Percentiles rank a stretch among this genome's conserved stretches.
Conservation (phyloP, 2,329 filamentous ascomycete genomes). For the Hypoxylon sp. region DNA sequence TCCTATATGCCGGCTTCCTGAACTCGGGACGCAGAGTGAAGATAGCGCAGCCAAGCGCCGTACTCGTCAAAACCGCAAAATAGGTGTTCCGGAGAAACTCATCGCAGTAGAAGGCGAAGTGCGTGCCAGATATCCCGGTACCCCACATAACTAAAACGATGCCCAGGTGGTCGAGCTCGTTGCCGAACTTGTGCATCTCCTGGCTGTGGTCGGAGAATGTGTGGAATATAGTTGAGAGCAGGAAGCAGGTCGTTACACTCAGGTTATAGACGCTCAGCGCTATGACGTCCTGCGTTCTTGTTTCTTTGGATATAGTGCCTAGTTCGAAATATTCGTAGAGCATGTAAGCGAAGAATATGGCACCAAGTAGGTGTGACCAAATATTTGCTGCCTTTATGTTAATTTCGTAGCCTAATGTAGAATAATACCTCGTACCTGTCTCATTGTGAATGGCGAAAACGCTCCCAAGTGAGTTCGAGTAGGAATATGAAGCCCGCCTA, state of each 20-base stretch:
- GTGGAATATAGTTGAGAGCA: conserved; percentile 49
- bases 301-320: conserved; percentile 3
- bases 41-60: conserved; percentile 48
- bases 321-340: conserved; percentile 37
- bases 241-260: conserved; percentile 50
- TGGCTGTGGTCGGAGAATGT: conserved; percentile 53
- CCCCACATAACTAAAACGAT: conserved; percentile 53
- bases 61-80: conserved; percentile 42
- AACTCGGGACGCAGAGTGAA: conserved; percentile 51
- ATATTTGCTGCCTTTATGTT: conserved; percentile 48
- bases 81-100: conserved; percentile 39
- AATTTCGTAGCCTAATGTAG: neutral
- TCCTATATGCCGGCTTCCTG: conserved; percentile 47
- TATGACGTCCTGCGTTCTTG: conserved; percentile 25
- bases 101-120: conserved; percentile 51
- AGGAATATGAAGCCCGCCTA: conserved; percentile 43
- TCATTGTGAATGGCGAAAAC: conserved; percentile 45
- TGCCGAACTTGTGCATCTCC: conserved; percentile 49
- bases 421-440: conserved; percentile 31
- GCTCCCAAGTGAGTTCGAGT: conserved; percentile 32
- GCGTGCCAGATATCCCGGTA: conserved; percentile 47
- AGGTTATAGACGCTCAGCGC: conserved; percentile 48
- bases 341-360: conserved; percentile 43
- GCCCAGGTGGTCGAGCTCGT: conserved; percentile 53
- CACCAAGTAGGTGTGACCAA: conserved; percentile 52